A percentile compares a stretch with the other conserved stretches of the same genome.
Evolutionary conservation across 1,284 basidiomycete genomes (phyloP).

Genomic region (Trichosporon coremiiforme): DNA sequence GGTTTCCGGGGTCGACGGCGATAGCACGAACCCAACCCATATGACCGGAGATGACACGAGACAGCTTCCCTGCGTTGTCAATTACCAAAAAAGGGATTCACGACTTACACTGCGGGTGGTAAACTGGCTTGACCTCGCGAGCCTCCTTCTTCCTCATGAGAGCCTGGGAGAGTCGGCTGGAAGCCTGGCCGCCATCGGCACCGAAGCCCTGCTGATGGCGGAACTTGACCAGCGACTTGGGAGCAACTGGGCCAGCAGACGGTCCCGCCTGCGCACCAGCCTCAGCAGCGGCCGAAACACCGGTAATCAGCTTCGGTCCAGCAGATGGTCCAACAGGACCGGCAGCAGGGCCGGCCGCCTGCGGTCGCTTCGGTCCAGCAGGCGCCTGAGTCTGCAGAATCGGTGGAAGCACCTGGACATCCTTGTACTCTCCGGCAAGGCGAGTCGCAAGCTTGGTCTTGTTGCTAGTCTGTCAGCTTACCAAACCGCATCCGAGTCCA

Average conservation of each 20-base stretch:
- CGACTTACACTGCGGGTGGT: conserved; percentile 72
- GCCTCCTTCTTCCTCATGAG: conserved; percentile 87
- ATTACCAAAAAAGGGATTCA: no score
- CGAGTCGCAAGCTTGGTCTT: conserved; percentile 64
- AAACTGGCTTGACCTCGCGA: conserved; percentile 87
- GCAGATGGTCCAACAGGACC: conserved; percentile 66
- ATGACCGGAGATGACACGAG: conserved; percentile 95
- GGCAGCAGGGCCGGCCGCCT: conserved; percentile 57
- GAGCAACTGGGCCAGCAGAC: conserved; percentile 24
- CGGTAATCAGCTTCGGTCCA: conserved; percentile 24
- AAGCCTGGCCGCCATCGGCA: conserved; percentile 53
- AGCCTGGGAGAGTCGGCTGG: conserved; percentile 73
- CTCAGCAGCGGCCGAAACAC: not conserved
- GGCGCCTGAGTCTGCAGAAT: conserved; percentile 72
- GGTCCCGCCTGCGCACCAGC: not conserved
- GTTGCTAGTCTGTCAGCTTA: conserved; percentile 41
- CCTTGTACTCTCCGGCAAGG: conserved; percentile 79
- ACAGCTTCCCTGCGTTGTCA: conserved; percentile 64
- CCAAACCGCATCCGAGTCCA: no score
- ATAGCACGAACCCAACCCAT: conserved; percentile 97
- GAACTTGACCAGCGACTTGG: conserved; percentile 53
- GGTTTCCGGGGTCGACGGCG: conserved; percentile 94
- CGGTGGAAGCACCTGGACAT: conserved; percentile 81
- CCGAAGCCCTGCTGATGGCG: conserved; percentile 56
- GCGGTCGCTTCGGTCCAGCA: conserved; percentile 71